Evolutionary conservation across 495 filamentous ascomycete genomes (phyloP), one percentile per base, ranked within the genome.

Genomic region (Penicillium maclennaniae): DNA sequence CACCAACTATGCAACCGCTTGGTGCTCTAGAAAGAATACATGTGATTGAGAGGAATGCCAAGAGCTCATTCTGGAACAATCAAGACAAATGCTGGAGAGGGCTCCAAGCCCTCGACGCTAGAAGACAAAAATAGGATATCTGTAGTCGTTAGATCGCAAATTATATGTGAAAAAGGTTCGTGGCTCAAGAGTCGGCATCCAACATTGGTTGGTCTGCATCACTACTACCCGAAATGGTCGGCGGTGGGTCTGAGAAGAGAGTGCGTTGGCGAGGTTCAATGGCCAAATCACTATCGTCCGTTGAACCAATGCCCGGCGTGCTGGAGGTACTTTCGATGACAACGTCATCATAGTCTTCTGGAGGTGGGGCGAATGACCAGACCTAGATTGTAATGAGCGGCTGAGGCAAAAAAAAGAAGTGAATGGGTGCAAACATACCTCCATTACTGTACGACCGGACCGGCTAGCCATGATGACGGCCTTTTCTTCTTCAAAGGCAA

Each of bases 401-500:
- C 4, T 14, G 31, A n/a, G n/a, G 10, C 26, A 44, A 7, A n/a
- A 23, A 5, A 45, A 10, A 15, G 23, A 1, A 17, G 7, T 7
- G 19, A 16, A 34, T 21, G 9, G 10, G 16, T 34, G 28, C 41
- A 7, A 53, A 61, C 61, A 52, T 61, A 96, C 93, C 86, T 98
- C 93, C 93, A 98, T 98, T 49, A 97, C 87, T 1, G 95, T 97
- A 49, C 89, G 81, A 43, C 82, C 82, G 23, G 80, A 81, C 51
- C 93, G 80, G 58, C 86, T 86, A 3, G 93, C 92, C 82, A 98
- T 91, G 36, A 97, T 91, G 16, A 98, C 91, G 47, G 91, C 92
- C 65, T 96, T 97, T 70, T 98, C 95, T 45, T 95, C 92, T 66
- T 98, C 93, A 67, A 98, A 97, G 1, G 93, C 95, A 25, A 97